Evolutionary conservation across 345 rosid genomes (phyloP), one percentile per base, ranked within the genome.

Genomic region (Reutealis trisperma): DNA sequence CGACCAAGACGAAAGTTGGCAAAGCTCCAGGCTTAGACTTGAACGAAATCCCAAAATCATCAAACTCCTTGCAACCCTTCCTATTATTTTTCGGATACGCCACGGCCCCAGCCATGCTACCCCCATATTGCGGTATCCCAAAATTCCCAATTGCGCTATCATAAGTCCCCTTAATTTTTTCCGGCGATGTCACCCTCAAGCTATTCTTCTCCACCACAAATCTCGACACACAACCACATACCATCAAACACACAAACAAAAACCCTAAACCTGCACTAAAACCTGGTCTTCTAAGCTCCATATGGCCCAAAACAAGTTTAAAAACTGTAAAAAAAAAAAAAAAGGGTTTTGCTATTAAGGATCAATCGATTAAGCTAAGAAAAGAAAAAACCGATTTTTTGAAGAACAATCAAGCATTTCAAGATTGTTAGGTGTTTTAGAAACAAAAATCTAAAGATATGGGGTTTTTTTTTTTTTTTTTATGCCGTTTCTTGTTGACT

Each of bases 121-220:
- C 99, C 14, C 99, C 99, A 84, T 96, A 96, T 80, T 96, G 93
- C 34, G 99, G 99, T 58, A 96, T 92, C 87, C 99, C 99, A 25
- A 96, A 96, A 88, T 96, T 96, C 1, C 98, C 99, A 69, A 96
- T 96, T 16, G 98, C 99, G 84, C 93, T 91, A 69, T 96, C 97
- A 70, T 93, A 87, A 8, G 83, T 88, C 8, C 97, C 99, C 78
- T 89, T 93, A 13, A 96, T 92, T 79, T 88, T 93, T 52, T 96
- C 99, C 59, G 98, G 99, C 8, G 98, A 96, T 0, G 93, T 87
- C 71, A 96, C 94, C 80, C 84, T 84, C 83, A 96, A 82, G 73
- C 94, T 96, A 82, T 96, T 96, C 89, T 96, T 96, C 89, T 96
- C 99, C 79, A 96, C 99, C 73, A 96, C 97, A 78, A 96, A 96